A percentile compares a stretch with the other conserved stretches of the same genome.
phyloP scores from a whole-genome alignment of 257 asterid species.

The Galeopsis tetrahit region DNA sequence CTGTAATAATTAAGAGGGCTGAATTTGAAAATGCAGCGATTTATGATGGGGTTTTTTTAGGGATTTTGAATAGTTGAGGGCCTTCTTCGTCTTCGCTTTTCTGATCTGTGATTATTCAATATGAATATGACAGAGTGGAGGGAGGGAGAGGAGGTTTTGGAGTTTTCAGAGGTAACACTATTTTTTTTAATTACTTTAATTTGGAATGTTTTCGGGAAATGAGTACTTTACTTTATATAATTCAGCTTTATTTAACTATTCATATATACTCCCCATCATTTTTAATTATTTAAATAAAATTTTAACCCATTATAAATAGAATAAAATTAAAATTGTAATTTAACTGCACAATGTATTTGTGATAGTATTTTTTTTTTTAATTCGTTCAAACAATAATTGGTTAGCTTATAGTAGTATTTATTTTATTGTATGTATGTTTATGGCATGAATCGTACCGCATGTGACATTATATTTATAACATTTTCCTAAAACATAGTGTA shows the following conservation, averaged over 20 bases:
- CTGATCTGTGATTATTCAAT: conserved; percentile 43
- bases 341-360: too few relatives aligned
- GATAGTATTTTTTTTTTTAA: too few relatives aligned
- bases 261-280: background rate
- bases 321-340: too few relatives aligned
- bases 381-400: too few relatives aligned
- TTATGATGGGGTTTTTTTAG: conserved; percentile 44
- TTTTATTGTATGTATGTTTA: conserved; percentile 3
- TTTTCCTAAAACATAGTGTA: too few relatives aligned
- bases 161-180: conserved; percentile 30
- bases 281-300: too few relatives aligned
- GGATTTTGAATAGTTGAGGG: conserved; percentile 46
- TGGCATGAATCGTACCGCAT: background rate
- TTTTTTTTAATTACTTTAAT: conserved; percentile 26
- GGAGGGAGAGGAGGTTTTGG: conserved; percentile 45
- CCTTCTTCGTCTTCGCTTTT: conserved; percentile 45
- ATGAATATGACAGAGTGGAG: conserved; percentile 44
- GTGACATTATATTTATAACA: background rate
- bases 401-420: too few relatives aligned
- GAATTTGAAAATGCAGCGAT: conserved; percentile 41
- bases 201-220: conserved; percentile 53
- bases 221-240: conserved; percentile 14
- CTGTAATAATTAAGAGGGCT: conserved; percentile 37
- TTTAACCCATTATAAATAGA: too few relatives aligned
- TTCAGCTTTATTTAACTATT: conserved; percentile 1